These are phyloP conservation scores for Glomus cerebriforme DNA, from an alignment of 192 early-diverging fungal genomes.

Conservation along the genomic window DNA sequence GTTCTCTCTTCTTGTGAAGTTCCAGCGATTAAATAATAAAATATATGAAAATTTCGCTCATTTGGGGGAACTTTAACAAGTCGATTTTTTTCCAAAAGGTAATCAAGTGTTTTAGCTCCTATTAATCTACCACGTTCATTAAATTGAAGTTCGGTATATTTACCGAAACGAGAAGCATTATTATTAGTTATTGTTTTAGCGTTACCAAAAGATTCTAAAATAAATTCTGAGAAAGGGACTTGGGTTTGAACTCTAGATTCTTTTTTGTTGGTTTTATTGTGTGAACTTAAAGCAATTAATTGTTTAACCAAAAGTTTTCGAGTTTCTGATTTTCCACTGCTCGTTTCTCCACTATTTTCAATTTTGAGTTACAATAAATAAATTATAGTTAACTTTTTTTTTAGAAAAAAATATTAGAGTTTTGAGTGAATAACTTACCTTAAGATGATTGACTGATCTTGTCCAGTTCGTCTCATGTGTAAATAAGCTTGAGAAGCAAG, in stretches of 20 bases:
- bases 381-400: slow-evolving; percentile 4
- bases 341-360: slow-evolving; percentile 73
- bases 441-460: slow-evolving; percentile 89
- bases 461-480: slow-evolving; percentile 83
- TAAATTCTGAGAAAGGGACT: slow-evolving; percentile 66
- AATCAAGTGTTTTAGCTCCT: slow-evolving; percentile 85
- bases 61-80: slow-evolving; percentile 59
- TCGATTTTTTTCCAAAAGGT: slow-evolving; percentile 84
- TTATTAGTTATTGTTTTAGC: slow-evolving; percentile 73
- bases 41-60: slow-evolving; percentile 92
- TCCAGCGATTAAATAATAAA: slow-evolving; percentile 94
- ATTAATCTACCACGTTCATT: slow-evolving; percentile 88
- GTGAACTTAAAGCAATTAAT: slow-evolving; percentile 67
- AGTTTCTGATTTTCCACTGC: slow-evolving; percentile 85
- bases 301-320: slow-evolving; percentile 66
- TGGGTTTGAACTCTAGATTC: slow-evolving; percentile 70
- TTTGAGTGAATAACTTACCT: slow-evolving; percentile 57
- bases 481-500: slow-evolving; percentile 82
- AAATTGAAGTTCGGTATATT: slow-evolving; percentile 89
- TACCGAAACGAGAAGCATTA: slow-evolving; percentile 84
- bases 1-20: slow-evolving; percentile 73
- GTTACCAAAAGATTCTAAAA: slow-evolving; percentile 89
- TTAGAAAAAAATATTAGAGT: neutral
- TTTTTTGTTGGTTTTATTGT: slow-evolving; percentile 67
- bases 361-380: neutral